Percentiles rank a stretch among this genome's conserved stretches.
Conservation (phyloP, 2,329 filamentous ascomycete genomes). For the Periglandula ipomoeae region DNA sequence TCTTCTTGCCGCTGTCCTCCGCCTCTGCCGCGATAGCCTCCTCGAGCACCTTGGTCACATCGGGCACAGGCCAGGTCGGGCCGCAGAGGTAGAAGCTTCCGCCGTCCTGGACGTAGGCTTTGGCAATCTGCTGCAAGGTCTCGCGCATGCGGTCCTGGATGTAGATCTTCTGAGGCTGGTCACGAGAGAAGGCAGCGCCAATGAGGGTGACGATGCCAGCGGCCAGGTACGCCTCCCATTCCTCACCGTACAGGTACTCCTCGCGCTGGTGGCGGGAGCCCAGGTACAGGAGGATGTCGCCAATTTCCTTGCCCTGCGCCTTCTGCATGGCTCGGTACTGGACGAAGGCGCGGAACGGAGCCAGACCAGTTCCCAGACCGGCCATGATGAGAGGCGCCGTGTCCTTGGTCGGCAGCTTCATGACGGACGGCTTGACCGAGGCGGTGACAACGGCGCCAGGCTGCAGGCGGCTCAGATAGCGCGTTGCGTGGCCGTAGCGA, state of each 20-base stretch:
- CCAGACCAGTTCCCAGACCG: constrained; percentile 92
- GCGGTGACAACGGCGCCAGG: constrained; percentile 76
- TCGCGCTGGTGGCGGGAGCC: constrained; percentile 95
- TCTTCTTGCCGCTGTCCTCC: constrained; percentile 62
- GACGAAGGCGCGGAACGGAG: constrained; percentile 97
- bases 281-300: constrained; percentile 89
- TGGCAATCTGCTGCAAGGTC: constrained; percentile 69
- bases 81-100: constrained; percentile 96
- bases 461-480: constrained; percentile 70
- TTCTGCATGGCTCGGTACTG: constrained; percentile 98
- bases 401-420: constrained; percentile 88
- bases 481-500: constrained; percentile 87
- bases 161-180: constrained; percentile 98
- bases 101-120: constrained; percentile 79
- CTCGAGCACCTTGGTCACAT: constrained; percentile 88
- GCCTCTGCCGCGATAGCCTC: constrained; percentile 80
- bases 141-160: constrained; percentile 98
- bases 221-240: constrained; percentile 97
- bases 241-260: constrained; percentile 97
- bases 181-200: constrained; percentile 88
- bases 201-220: constrained; percentile 92
- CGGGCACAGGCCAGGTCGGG: constrained; percentile 95
- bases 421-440: constrained; percentile 94
- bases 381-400: constrained; percentile 98
- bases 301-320: constrained; percentile 92